Percentiles rank a stretch among this genome's conserved stretches.
Evolutionary conservation across 2,329 filamentous ascomycete species (phyloP).

Genomic region (Aspergillaceae sp.): DNA sequence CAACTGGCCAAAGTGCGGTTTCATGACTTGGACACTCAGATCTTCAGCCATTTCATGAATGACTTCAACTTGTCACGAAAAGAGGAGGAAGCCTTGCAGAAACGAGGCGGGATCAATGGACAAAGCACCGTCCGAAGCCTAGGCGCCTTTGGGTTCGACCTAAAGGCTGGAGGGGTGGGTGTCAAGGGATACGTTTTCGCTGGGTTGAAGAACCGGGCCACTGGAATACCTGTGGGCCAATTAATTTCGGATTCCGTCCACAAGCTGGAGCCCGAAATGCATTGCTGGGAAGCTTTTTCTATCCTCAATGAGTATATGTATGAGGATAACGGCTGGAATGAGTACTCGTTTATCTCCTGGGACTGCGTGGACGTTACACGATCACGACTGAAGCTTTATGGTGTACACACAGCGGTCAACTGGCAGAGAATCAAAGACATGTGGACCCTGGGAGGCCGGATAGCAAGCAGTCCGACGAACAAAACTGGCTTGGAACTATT

Average conservation of each 20-base stretch:
- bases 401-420: not conserved
- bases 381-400: conserved; percentile 8
- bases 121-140: conserved; percentile 5
- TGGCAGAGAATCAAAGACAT: conserved; percentile 3
- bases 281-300: not conserved
- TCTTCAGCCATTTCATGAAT: not conserved
- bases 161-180: conserved; percentile 3
- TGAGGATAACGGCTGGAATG: conserved; percentile 3
- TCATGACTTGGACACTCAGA: not conserved
- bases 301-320: conserved; percentile 3
- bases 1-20: not conserved
- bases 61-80: not conserved
- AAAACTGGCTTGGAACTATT: conserved; percentile 1
- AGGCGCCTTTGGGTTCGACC: conserved; percentile 12
- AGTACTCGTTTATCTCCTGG: conserved; percentile 8
- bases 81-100: not conserved
- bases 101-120: not conserved
- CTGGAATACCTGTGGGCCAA: not conserved
- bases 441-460: conserved; percentile 5
- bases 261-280: not conserved
- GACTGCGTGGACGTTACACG: conserved; percentile 5
- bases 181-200: conserved; percentile 15
- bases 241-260: conserved; percentile 1
- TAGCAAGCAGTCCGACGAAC: not conserved
- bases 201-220: conserved; percentile 4